phyloP scores from a whole-genome alignment of 2,329 filamentous ascomycete genomes.

The Xylariaceae sp. region DNA sequence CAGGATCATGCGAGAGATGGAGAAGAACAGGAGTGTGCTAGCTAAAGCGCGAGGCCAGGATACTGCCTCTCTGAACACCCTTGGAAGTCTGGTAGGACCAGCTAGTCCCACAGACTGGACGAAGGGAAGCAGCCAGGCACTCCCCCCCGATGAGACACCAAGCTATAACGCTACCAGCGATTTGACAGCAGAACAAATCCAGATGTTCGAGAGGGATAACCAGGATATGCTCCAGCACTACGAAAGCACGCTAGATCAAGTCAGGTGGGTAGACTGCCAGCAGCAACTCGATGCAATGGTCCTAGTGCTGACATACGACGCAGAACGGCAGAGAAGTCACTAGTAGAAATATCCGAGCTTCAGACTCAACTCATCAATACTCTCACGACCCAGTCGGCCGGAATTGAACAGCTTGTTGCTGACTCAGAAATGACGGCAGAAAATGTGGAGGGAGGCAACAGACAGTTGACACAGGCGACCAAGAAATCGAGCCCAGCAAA shows the following conservation, averaged over 20 bases:
- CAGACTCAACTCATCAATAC: slow-evolving; percentile 89
- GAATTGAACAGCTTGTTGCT: slow-evolving; percentile 85
- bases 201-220: slow-evolving; percentile 93
- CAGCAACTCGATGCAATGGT: not conserved
- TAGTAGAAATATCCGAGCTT: slow-evolving; percentile 90
- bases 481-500: slow-evolving; percentile 74
- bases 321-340: slow-evolving; percentile 86
- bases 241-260: slow-evolving; percentile 91
- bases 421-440: slow-evolving; percentile 83
- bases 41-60: slow-evolving; percentile 64
- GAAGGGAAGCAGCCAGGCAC: slow-evolving; percentile 31
- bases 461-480: slow-evolving; percentile 83
- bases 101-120: slow-evolving; percentile 23
- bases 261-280: slow-evolving; percentile 70
- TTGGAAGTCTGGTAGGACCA: slow-evolving; percentile 28
- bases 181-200: slow-evolving; percentile 82
- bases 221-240: slow-evolving; percentile 92
- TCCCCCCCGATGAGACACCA: slow-evolving; percentile 34
- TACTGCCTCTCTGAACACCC: slow-evolving; percentile 26
- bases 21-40: slow-evolving; percentile 86
- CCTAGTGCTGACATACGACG: slow-evolving; percentile 8
- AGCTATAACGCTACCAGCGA: slow-evolving; percentile 49
- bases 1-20: slow-evolving; percentile 79
- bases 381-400: slow-evolving; percentile 81
- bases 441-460: slow-evolving; percentile 89